A percentile compares a stretch with the other conserved stretches of the same genome.
Conservation (phyloP, 148 eudicot species). For the Heliamphora exappendiculata region DNA sequence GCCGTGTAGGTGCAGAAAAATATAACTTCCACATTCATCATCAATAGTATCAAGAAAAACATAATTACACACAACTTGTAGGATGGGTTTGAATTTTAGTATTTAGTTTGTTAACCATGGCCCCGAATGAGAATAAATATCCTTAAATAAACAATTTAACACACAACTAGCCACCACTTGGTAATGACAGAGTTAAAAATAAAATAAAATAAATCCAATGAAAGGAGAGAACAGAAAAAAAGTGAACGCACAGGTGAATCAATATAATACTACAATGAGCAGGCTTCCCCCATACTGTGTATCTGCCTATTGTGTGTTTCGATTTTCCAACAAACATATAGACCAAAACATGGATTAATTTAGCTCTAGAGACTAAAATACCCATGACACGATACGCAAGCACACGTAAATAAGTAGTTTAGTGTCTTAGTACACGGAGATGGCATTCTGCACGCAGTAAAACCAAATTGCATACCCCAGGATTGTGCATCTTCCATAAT, state of each 20-base stretch:
- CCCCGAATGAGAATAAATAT: neutral
- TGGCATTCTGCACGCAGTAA: neutral
- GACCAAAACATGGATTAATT: neutral
- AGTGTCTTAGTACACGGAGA: neutral
- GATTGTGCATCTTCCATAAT: constrained; percentile 45
- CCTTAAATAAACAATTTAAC: neutral
- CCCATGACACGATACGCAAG: neutral
- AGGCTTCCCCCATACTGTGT: neutral
- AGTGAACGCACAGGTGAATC: neutral
- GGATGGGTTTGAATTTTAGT: neutral
- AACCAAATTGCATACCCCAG: constrained; percentile 40
- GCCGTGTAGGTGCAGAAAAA: neutral
- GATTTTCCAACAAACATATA: neutral
- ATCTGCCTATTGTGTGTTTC: neutral
- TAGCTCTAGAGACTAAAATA: neutral
- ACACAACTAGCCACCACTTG: neutral
- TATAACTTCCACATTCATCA: neutral
- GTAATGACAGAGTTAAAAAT: neutral
- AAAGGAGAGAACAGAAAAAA: neutral
- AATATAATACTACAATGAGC: neutral
- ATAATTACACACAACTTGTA: neutral
- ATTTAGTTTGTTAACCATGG: neutral
- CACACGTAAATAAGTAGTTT: neutral
- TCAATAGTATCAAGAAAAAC: neutral
- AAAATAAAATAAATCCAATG: neutral